Evolutionary conservation across 305 asterid species (phyloP).

Genomic region (Solanum hybrid): DNA sequence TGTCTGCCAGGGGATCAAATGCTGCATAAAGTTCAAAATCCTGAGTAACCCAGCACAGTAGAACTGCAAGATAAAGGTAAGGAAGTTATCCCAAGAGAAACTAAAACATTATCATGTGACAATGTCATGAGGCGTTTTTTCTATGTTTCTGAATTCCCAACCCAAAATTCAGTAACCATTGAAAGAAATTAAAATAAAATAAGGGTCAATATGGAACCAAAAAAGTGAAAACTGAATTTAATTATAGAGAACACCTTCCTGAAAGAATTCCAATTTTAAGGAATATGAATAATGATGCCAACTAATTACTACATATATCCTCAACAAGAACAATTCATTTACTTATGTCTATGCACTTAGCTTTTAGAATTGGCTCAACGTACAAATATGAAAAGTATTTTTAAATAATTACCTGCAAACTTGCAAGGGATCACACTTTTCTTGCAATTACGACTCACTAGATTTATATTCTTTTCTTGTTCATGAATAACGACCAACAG

Average conservation of each 20-base stretch:
- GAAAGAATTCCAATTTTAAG: neutral
- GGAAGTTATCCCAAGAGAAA: neutral
- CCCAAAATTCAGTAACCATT: neutral
- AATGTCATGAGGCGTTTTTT: neutral
- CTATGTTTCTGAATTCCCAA: neutral
- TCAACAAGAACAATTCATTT: neutral
- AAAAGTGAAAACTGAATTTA: neutral
- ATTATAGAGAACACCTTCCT: neutral
- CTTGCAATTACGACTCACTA: neutral
- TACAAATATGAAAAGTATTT: neutral
- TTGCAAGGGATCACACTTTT: neutral
- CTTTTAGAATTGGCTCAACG: neutral
- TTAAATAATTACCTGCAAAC: neutral
- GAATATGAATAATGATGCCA: neutral
- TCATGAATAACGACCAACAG: neutral
- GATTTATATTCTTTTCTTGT: neutral
- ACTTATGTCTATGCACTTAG: neutral
- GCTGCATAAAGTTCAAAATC: slow-evolving; percentile 97
- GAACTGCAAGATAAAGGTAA: slow-evolving; percentile 38
- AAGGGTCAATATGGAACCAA: neutral
- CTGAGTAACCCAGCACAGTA: slow-evolving; percentile 95
- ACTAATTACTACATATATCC: neutral
- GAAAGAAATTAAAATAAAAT: neutral
- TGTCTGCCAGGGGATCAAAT: slow-evolving; percentile 99
- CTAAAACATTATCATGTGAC: neutral